Percentiles rank a stretch among this genome's conserved stretches.
phyloP scores from a whole-genome alignment of 306 rosid species.

The Datisca glomerata region DNA sequence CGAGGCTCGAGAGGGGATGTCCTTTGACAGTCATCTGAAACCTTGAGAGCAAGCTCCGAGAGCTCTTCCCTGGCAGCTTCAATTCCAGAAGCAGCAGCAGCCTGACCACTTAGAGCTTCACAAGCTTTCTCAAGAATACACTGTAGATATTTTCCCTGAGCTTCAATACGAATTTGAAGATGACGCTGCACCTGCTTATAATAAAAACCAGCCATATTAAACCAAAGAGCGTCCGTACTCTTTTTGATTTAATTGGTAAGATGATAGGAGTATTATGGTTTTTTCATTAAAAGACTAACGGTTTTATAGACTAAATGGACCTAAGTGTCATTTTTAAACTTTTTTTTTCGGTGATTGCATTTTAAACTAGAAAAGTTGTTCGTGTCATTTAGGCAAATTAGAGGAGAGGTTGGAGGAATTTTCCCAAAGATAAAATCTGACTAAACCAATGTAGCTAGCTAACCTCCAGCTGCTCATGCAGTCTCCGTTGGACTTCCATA shows the following conservation, averaged over 20 bases:
- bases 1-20: slow-evolving; percentile 17
- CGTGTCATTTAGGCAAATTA: no score
- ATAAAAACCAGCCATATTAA: not conserved
- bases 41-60: slow-evolving; percentile 38
- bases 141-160: slow-evolving; percentile 47
- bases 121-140: slow-evolving; percentile 53
- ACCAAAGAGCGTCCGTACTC: not conserved
- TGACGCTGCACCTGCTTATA: slow-evolving; percentile 40
- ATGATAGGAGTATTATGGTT: no score
- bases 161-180: slow-evolving; percentile 52
- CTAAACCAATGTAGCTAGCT: no score
- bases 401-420: no score
- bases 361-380: no score
- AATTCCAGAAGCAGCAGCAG: slow-evolving; percentile 25
- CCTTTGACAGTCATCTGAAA: slow-evolving; percentile 23
- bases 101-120: slow-evolving; percentile 32
- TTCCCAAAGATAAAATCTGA: no score
- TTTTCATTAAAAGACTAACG: no score
- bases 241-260: not conserved
- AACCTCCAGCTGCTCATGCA: slow-evolving; percentile 60
- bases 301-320: no score
- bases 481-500: slow-evolving; percentile 53
- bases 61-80: slow-evolving; percentile 47
- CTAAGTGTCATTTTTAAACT: no score
- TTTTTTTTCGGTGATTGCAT: no score